phyloP scores from a whole-genome alignment of 768 basidiomycete species.

The Podaxis carcinomalis region DNA sequence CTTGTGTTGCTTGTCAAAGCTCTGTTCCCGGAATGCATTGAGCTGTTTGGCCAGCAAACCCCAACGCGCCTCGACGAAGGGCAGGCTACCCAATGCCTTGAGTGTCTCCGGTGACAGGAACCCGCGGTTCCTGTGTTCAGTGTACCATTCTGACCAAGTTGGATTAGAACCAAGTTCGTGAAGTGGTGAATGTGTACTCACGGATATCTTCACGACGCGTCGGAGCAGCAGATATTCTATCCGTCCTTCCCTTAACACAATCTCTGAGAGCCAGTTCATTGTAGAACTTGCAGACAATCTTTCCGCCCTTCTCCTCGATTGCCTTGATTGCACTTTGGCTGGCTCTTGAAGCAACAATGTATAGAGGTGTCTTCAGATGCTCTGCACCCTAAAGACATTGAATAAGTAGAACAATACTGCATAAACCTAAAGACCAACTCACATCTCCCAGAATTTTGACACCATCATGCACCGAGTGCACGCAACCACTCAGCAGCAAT shows the following conservation, averaged over 20 bases:
- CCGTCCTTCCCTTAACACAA: conserved; percentile 65
- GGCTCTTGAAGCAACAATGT: conserved; percentile 80
- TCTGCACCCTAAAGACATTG: conserved; percentile 49
- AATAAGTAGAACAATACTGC: neutral
- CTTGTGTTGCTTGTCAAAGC: conserved; percentile 38
- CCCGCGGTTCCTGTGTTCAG: conserved; percentile 67
- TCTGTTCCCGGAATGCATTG: conserved; percentile 47
- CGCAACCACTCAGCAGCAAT: conserved; percentile 78
- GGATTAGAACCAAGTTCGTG: conserved; percentile 5
- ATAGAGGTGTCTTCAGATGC: conserved; percentile 65
- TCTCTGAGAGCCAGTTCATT: conserved; percentile 82
- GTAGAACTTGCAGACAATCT: conserved; percentile 87
- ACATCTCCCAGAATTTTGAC: conserved; percentile 89
- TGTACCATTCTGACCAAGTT: conserved; percentile 65
- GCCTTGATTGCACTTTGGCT: conserved; percentile 84
- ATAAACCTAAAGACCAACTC: conserved; percentile 25
- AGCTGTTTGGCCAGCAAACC: conserved; percentile 59
- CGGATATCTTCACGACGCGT: conserved; percentile 84
- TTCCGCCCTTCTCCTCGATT: conserved; percentile 78
- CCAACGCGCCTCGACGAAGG: conserved; percentile 70
- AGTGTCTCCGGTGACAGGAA: conserved; percentile 64
- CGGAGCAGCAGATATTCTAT: conserved; percentile 72
- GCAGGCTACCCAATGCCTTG: conserved; percentile 42
- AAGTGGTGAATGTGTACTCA: conserved; percentile 33
- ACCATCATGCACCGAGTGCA: conserved; percentile 87